phyloP scores from a whole-genome alignment of 1,284 basidiomycete species.

The Inonotus obliquus region DNA sequence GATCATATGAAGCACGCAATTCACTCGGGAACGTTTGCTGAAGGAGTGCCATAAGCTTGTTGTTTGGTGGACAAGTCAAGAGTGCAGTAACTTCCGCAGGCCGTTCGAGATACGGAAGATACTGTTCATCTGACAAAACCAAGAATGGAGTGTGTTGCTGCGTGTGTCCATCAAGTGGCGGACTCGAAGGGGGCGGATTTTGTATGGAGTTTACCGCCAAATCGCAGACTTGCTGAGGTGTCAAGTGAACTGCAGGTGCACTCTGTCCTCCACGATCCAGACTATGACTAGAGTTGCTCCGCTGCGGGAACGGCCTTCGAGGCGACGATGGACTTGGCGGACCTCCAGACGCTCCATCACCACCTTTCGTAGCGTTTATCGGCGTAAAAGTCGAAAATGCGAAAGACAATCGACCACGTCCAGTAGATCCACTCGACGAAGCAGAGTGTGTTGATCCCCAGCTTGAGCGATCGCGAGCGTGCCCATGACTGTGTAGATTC shows the following conservation, averaged over 20 bases:
- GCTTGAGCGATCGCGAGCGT: constrained; percentile 18
- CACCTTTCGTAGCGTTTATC: constrained; percentile 14
- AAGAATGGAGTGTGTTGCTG: constrained; percentile 25
- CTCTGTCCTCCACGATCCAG: constrained; percentile 18
- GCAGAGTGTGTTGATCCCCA: constrained; percentile 20
- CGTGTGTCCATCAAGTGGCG: constrained; percentile 6
- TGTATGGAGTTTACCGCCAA: constrained; percentile 22
- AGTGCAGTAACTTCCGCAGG: constrained; percentile 29
- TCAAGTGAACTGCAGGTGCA: constrained; percentile 12
- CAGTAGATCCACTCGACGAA: constrained; percentile 12
- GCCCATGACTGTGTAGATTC: constrained; percentile 13
- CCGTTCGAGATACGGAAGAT: constrained; percentile 32
- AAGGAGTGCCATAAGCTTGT: constrained; percentile 29
- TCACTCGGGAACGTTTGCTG: constrained; percentile 28
- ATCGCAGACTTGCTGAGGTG: constrained; percentile 26
- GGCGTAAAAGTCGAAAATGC: constrained; percentile 27
- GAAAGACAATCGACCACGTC: constrained; percentile 24
- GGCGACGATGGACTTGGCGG: constrained; percentile 7
- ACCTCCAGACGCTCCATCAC: neutral
- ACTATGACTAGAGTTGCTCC: constrained; percentile 15
- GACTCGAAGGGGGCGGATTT: constrained; percentile 15
- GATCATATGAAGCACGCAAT: constrained; percentile 9
- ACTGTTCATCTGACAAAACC: constrained; percentile 27
- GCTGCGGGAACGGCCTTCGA: constrained; percentile 4
- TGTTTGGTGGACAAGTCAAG: constrained; percentile 27